A percentile compares a stretch with the other conserved stretches of the same genome.
These are phyloP conservation scores for Naganishia sp. DNA, from an alignment of 1,284 basidiomycete genomes.

Conservation along the genomic window DNA sequence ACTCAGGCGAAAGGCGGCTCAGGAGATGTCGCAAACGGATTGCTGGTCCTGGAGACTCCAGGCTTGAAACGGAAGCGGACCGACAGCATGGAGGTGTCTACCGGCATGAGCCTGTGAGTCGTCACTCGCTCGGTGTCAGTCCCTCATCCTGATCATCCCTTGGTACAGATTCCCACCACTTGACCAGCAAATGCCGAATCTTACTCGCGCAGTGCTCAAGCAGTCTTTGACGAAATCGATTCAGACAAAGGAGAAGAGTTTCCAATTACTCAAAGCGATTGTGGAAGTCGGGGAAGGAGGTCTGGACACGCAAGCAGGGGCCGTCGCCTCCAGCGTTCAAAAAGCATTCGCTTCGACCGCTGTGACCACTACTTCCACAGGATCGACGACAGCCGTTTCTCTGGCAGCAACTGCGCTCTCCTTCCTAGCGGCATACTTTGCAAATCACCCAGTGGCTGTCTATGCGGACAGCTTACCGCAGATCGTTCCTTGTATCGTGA, in stretches of 20 bases:
- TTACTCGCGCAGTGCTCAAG: constrained; percentile 78
- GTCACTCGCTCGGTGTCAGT: too few species aligned
- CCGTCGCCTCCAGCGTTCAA: constrained; percentile 55
- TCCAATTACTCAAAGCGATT: constrained; percentile 73
- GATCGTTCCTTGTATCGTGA: constrained; percentile 72
- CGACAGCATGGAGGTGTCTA: constrained; percentile 59
- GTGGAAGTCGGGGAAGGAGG: constrained; percentile 80
- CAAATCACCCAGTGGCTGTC: constrained; percentile 69
- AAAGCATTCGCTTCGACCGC: constrained; percentile 46
- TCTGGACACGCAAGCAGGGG: constrained; percentile 68
- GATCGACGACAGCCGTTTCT: constrained; percentile 66
- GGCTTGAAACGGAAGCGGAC: constrained; percentile 70
- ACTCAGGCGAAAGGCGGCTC: constrained; percentile 56
- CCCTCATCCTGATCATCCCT: background rate
- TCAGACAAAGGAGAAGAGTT: constrained; percentile 80
- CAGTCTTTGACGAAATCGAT: constrained; percentile 85
- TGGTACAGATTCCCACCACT: constrained; percentile 55
- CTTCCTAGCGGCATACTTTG: constrained; percentile 82
- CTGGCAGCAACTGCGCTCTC: constrained; percentile 77
- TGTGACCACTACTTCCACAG: constrained; percentile 47
- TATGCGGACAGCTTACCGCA: constrained; percentile 65
- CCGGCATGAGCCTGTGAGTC: constrained; percentile 23
- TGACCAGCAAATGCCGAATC: constrained; percentile 68
- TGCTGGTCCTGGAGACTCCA: constrained; percentile 46
- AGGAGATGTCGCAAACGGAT: constrained; percentile 60